Conservation (phyloP, 2,329 filamentous ascomycete genomes). For the Trichoderma pleuroti region DNA sequence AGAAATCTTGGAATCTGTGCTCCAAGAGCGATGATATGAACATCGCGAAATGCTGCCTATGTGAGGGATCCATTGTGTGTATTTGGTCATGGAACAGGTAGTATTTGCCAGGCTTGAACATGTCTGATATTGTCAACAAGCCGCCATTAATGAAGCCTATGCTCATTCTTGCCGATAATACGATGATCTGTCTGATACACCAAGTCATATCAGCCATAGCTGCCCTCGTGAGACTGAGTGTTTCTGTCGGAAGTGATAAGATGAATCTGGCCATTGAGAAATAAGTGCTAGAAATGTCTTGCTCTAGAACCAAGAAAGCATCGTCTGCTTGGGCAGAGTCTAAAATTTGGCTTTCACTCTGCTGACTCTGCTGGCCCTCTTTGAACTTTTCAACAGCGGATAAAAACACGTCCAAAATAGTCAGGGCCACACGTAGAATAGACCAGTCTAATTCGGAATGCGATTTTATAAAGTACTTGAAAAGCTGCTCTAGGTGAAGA, state of each 20-base stretch:
- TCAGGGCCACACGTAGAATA: conserved; percentile 43
- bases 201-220: conserved; percentile 25
- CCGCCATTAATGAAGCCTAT: conserved; percentile 44
- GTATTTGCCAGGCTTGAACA: conserved; percentile 48
- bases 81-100: conserved; percentile 46
- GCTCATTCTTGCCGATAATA: conserved; percentile 45
- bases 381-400: conserved; percentile 43
- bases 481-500: conserved; percentile 49
- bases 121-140: conserved; percentile 42
- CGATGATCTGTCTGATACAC: conserved; percentile 45
- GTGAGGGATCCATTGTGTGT: conserved; percentile 37
- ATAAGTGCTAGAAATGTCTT: conserved; percentile 44
- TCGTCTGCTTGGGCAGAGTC: conserved; percentile 46
- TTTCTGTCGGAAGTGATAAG: conserved; percentile 26
- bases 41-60: conserved; percentile 46
- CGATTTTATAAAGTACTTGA: conserved; percentile 44
- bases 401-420: conserved; percentile 48
- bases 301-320: conserved; percentile 45
- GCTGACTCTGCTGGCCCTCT: conserved; percentile 36
- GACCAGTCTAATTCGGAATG: conserved; percentile 47
- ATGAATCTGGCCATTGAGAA: conserved; percentile 47
- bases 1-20: conserved; percentile 45
- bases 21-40: conserved; percentile 51
- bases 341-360: conserved; percentile 37
- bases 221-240: conserved; percentile 17